A percentile compares a stretch with the other conserved stretches of the same genome.
phyloP scores from a whole-genome alignment of 495 filamentous ascomycete species.

The Penicillium egyptiacum region DNA sequence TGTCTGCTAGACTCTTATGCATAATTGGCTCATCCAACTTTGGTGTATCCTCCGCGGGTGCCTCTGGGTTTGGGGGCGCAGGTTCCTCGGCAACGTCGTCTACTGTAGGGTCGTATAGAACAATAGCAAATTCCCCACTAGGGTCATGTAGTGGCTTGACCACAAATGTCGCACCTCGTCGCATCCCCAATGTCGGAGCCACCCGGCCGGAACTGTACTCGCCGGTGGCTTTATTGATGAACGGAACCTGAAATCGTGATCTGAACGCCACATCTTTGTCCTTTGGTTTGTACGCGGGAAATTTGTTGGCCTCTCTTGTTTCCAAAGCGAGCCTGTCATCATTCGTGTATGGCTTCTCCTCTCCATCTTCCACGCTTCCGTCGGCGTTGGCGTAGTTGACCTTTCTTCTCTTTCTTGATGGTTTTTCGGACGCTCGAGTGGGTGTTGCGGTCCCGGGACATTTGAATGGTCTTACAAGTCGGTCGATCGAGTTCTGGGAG shows the following conservation, averaged over 20 bases:
- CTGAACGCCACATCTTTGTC: slow-evolving; percentile 82
- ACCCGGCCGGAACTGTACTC: slow-evolving; percentile 75
- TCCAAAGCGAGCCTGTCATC: slow-evolving; percentile 83
- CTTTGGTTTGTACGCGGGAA: slow-evolving; percentile 84
- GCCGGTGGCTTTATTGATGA: slow-evolving; percentile 74
- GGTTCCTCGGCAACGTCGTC: slow-evolving; percentile 72
- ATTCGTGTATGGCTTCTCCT: slow-evolving; percentile 82
- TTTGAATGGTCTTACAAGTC: slow-evolving; percentile 84
- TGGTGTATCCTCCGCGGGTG: slow-evolving; percentile 49
- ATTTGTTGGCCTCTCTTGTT: slow-evolving; percentile 85
- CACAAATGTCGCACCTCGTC: slow-evolving; percentile 79
- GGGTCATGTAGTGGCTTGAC: slow-evolving; percentile 93
- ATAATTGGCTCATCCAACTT: slow-evolving; percentile 78
- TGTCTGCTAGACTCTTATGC: slow-evolving; percentile 94
- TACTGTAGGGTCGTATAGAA: slow-evolving; percentile 91
- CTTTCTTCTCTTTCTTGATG: slow-evolving; percentile 81
- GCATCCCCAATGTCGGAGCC: slow-evolving; percentile 82
- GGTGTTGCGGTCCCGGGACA: slow-evolving; percentile 80
- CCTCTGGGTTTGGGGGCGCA: slow-evolving; percentile 53
- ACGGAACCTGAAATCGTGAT: slow-evolving; percentile 78
- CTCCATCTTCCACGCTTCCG: slow-evolving; percentile 60
- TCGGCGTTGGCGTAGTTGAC: slow-evolving; percentile 87
- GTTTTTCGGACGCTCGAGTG: slow-evolving; percentile 73
- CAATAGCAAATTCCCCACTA: slow-evolving; percentile 93
- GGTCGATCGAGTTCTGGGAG: slow-evolving; percentile 61